These are phyloP conservation scores for Amaranthus palmeri DNA, from an alignment of 148 eudicot genomes.

Conservation along the genomic window DNA sequence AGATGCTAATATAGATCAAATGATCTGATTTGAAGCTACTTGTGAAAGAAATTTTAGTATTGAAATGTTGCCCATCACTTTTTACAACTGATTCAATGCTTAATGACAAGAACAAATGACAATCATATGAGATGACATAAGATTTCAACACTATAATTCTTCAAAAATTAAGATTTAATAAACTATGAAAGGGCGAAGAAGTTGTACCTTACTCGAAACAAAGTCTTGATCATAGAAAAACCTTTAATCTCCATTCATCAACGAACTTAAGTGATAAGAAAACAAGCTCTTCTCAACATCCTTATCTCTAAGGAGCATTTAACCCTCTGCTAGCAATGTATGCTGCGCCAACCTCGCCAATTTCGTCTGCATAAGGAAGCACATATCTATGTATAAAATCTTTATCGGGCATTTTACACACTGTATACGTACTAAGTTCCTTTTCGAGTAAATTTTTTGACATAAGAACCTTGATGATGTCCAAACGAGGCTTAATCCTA, in stretches of 20 bases:
- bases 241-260: not conserved
- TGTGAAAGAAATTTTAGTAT: not conserved
- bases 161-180: too few species aligned
- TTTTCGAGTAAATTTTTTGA: conserved; percentile 15
- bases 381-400: conserved; percentile 17
- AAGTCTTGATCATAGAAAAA: not conserved
- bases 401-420: conserved; percentile 8
- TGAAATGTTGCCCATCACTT: not conserved
- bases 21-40: not conserved
- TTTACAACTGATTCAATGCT: not conserved
- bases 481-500: conserved; percentile 25
- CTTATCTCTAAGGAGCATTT: not conserved
- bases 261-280: not conserved
- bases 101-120: not conserved
- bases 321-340: not conserved
- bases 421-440: conserved; percentile 4
- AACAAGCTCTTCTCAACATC: not conserved
- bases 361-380: conserved; percentile 12
- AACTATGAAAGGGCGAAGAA: not conserved
- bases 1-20: not conserved
- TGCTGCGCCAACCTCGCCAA: conserved; percentile 10
- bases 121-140: too few species aligned
- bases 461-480: conserved; percentile 14
- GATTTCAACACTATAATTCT: too few species aligned
- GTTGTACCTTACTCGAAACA: conserved; percentile 8